Evolutionary conservation across 2,329 filamentous ascomycete species (phyloP), one percentile per base, ranked within the genome.

Genomic region (Anthostomella pinea): DNA sequence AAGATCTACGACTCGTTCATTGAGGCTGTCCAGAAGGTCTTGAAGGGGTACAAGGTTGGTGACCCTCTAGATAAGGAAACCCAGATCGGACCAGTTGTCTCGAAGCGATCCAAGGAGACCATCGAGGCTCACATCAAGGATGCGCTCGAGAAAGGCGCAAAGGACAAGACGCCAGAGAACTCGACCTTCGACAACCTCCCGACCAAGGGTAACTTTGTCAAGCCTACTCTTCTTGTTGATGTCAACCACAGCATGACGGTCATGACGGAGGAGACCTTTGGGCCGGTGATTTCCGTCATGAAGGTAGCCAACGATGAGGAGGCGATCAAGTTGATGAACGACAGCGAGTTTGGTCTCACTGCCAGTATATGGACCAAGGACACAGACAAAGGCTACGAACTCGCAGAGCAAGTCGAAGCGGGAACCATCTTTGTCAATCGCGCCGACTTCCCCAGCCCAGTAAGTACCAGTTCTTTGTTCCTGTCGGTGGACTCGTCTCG

Each of bases 321-420:
- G 64, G 91, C 91, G 2, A 68, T 96, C 44, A 68, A 72, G 49
- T 67, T 91, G 33, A 96, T 97, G 89, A 96, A 96, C 55, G 89
- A 95, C 60, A 93, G 87, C 66, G 83, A 95, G 48, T 95, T 95
- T 59, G 91, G 91, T 5, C 73, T 97, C 44, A 96, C 91, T 3
- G 91, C 90, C n/a, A 95, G 88, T 56, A 89, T 97, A 54, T 97
- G 91, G 91, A 95, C 89, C 39, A 94, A 93, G 63, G 88, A 97
- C 57, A 79, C 81, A 3, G 72, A 69, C 29, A 82, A 74, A 57
- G 91, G 84, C 11, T 81, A 89, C 52, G 76, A 85, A 59, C 72
- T 97, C 34, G 79, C 84, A 24, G 83, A 93, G 37, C 73, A 82
- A 33, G 80, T 97, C 30, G 90, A 96, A 60, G 90, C 91, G 29